A percentile compares a stretch with the other conserved stretches of the same genome.
Conservation (phyloP, 23 red algal genomes). For the Gracilaria caudata region DNA sequence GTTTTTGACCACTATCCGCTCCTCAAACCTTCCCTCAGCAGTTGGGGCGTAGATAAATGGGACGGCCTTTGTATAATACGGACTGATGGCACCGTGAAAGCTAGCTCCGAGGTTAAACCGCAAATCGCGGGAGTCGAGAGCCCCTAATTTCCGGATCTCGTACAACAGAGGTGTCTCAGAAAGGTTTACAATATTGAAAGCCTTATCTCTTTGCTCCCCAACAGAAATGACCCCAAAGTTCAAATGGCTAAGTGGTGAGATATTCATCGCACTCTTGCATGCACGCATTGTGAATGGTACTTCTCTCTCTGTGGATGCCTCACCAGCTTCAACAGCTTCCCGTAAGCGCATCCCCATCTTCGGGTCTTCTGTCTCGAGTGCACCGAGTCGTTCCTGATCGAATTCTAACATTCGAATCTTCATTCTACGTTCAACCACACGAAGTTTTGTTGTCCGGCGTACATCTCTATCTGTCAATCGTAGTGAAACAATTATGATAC, state of each 20-base stretch:
- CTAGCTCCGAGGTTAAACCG: constrained; percentile 79
- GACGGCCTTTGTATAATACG: constrained; percentile 82
- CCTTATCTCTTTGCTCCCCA: constrained; percentile 89
- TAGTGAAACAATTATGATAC: constrained; percentile 41
- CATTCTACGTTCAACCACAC: constrained; percentile 76
- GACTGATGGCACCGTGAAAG: constrained; percentile 73
- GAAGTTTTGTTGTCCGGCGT: constrained; percentile 42
- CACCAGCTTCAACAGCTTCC: constrained; percentile 26
- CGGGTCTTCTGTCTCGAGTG: constrained; percentile 9
- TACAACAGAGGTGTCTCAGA: constrained; percentile 88
- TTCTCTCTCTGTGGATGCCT: constrained; percentile 60
- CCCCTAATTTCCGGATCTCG: constrained; percentile 77
- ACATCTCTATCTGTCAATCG: constrained; percentile 40
- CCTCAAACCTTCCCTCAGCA: constrained; percentile 77
- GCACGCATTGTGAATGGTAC: constrained; percentile 69
- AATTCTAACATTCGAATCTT: constrained; percentile 81
- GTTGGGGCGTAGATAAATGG: constrained; percentile 87
- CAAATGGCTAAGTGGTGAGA: constrained; percentile 78
- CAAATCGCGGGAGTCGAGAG: constrained; percentile 29
- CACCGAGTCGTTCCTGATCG: constrained; percentile 52
- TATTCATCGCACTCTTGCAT: constrained; percentile 77
- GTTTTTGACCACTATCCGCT: constrained; percentile 79
- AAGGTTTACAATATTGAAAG: constrained; percentile 82
- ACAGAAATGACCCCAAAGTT: constrained; percentile 84
- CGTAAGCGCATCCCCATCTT: not conserved